These are phyloP conservation scores for Zygoascus ofunaensis DNA, from an alignment of 805 yeast genomes.

Conservation along the genomic window DNA sequence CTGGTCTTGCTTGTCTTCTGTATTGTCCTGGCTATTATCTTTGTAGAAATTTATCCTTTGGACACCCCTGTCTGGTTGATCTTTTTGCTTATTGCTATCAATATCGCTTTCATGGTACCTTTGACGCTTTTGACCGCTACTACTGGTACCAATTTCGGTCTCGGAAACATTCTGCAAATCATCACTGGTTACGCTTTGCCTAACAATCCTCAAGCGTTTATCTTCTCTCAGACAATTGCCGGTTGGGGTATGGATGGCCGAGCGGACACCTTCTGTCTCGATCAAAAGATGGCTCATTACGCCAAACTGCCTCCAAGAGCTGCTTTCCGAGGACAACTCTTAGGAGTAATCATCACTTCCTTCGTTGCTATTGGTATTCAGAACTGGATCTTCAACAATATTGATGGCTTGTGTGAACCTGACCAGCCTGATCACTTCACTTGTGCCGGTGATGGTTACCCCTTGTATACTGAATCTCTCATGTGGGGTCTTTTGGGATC, in stretches of 20 bases:
- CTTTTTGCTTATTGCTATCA: slow-evolving; percentile 46
- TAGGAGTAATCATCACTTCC: slow-evolving; percentile 8
- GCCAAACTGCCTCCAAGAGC: slow-evolving; percentile 51
- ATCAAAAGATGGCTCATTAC: slow-evolving; percentile 54
- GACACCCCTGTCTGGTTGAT: slow-evolving; percentile 57
- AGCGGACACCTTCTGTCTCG: slow-evolving; percentile 37
- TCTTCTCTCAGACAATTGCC: slow-evolving; percentile 49
- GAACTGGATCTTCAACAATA: slow-evolving; percentile 27
- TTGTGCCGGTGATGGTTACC: slow-evolving; percentile 30
- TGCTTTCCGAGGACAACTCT: slow-evolving; percentile 37
- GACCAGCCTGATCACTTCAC: slow-evolving; percentile 27
- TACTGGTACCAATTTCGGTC: slow-evolving; percentile 46
- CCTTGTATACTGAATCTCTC: slow-evolving; percentile 43
- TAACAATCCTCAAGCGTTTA: slow-evolving; percentile 52
- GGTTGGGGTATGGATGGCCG: slow-evolving; percentile 50
- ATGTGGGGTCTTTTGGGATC: slow-evolving; percentile 42
- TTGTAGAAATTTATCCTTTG: slow-evolving; percentile 32
- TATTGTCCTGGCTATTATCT: slow-evolving; percentile 36
- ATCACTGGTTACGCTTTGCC: slow-evolving; percentile 60
- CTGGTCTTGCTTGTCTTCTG: slow-evolving; percentile 37
- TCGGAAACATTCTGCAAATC: slow-evolving; percentile 55
- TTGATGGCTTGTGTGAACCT: slow-evolving; percentile 37
- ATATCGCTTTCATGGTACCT: slow-evolving; percentile 52
- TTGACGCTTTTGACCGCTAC: slow-evolving; percentile 50
- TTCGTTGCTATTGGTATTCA: slow-evolving; percentile 20